Base-by-base conservation (phyloP, 1,284 basidiomycete genomes). In the Cystobasidium sp. region DNA sequence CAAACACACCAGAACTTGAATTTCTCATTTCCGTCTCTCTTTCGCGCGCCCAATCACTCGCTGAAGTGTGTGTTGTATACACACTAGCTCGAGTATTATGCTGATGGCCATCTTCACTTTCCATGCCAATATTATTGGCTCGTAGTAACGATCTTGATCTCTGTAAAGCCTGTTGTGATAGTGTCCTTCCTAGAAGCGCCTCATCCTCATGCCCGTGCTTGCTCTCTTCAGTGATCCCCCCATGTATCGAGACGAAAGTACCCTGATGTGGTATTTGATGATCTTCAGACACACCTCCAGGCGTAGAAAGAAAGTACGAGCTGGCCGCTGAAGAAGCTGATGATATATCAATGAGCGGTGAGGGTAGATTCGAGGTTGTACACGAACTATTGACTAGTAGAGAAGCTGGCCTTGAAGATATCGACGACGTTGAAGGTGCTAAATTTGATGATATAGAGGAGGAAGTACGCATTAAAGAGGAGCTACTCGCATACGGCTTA, bases 21-120 rank as follows among this genome's bases (percentile, higher is more conserved):
- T 59, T 58, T 55, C 52, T 55, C 53, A 68, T 56, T 37, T 56
- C 69, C 37, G 20, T 41, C 51, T 70, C 68, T 70, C 59, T 51
- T 53, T 70, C 68, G 9, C 55, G 51, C 8, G 52, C 69, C 49
- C 58, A 61, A 18, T 71, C 66, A 44, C 64, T 66, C 20, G 51
- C 64, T 53, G 64, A 66, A 9, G 64, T 66, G 12, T 66, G 64
- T 37, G 51, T 53, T 8, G 64, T 68, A 37, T 68, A 68, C 7
- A 56, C 66, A 24, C 66, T 68, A 6, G 66, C 52, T 47, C 52
- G 14, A 1, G 43, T 20, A 2, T 43, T 43, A 39, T 14, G 39
- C 41, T 44, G 66, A 12, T 22, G 7, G 55, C 16, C 24, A 20
- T 43, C 47, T 52, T 55, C 49, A 43, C 31, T 31, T 31, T 31